Conservation (phyloP, 345 rosid genomes). For the Gossypium thurberi region DNA sequence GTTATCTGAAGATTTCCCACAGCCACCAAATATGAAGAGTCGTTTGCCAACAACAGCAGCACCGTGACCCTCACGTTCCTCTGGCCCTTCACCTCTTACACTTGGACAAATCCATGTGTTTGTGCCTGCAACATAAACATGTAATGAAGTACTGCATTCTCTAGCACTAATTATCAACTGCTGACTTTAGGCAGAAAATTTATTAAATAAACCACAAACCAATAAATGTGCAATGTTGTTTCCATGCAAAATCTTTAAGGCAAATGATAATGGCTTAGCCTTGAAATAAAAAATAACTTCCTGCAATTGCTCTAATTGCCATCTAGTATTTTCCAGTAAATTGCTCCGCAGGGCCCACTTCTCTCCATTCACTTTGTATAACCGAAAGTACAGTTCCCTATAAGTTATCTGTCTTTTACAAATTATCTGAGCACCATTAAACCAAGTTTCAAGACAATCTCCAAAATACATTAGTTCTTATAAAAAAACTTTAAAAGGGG, state of each 20-base stretch:
- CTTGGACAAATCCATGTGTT: constrained; percentile 84
- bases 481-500: background rate
- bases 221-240: background rate
- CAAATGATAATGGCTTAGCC: background rate
- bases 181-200: background rate
- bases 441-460: background rate
- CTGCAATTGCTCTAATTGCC: background rate
- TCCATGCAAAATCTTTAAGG: background rate
- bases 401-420: background rate
- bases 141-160: background rate
- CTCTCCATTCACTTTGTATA: background rate
- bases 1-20: constrained; percentile 61
- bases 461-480: background rate
- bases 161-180: background rate
- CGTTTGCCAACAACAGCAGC: constrained; percentile 90
- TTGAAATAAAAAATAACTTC: background rate
- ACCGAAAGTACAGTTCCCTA: background rate
- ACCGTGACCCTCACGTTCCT: constrained; percentile 90
- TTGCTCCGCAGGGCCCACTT: background rate
- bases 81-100: constrained; percentile 89
- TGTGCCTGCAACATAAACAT: constrained; percentile 44
- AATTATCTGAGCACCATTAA: background rate
- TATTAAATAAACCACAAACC: background rate
- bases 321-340: background rate
- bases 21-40: constrained; percentile 89